These are phyloP conservation scores for Apophysomyces elegans DNA, from an alignment of 371 early-diverging fungal genomes.

Conservation along the genomic window DNA sequence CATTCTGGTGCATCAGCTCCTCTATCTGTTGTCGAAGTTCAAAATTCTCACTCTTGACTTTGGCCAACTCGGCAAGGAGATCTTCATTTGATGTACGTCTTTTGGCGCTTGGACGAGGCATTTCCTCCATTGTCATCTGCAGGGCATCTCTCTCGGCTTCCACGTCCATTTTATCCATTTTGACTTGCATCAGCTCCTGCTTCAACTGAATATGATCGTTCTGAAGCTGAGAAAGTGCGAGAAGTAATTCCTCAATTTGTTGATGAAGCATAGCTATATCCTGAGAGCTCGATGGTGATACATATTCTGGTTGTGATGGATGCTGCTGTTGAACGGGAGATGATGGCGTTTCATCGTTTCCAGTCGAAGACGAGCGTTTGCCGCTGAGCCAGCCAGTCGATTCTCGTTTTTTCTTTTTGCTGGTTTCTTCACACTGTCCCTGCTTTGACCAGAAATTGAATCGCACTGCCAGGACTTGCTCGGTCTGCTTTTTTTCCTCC, in stretches of 20 bases:
- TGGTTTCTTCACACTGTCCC: slow-evolving; percentile 16
- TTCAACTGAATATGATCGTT: slow-evolving; percentile 61
- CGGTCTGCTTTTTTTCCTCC: slow-evolving; percentile 65
- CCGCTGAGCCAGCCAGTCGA: slow-evolving; percentile 25
- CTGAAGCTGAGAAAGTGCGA: slow-evolving; percentile 61
- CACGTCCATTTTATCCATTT: slow-evolving; percentile 65
- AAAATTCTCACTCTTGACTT: slow-evolving; percentile 28
- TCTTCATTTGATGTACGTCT: background rate
- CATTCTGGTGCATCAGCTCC: slow-evolving; percentile 39
- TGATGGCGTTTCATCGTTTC: slow-evolving; percentile 13
- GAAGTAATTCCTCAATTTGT: slow-evolving; percentile 64
- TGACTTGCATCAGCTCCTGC: slow-evolving; percentile 56
- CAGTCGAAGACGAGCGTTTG: slow-evolving; percentile 29
- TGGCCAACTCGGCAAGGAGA: slow-evolving; percentile 18
- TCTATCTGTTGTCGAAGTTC: slow-evolving; percentile 41
- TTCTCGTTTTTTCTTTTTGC: slow-evolving; percentile 46
- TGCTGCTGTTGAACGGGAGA: slow-evolving; percentile 7
- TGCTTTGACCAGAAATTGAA: slow-evolving; percentile 50
- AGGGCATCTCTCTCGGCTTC: slow-evolving; percentile 50
- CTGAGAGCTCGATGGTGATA: slow-evolving; percentile 23
- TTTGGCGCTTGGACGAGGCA: slow-evolving; percentile 13
- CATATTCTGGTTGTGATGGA: background rate
- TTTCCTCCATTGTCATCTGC: slow-evolving; percentile 35
- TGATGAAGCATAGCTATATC: slow-evolving; percentile 55
- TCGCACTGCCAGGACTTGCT: slow-evolving; percentile 61